These are phyloP conservation scores for Mallotus nudiflorus DNA, from an alignment of 345 rosid species.

Conservation along the genomic window DNA sequence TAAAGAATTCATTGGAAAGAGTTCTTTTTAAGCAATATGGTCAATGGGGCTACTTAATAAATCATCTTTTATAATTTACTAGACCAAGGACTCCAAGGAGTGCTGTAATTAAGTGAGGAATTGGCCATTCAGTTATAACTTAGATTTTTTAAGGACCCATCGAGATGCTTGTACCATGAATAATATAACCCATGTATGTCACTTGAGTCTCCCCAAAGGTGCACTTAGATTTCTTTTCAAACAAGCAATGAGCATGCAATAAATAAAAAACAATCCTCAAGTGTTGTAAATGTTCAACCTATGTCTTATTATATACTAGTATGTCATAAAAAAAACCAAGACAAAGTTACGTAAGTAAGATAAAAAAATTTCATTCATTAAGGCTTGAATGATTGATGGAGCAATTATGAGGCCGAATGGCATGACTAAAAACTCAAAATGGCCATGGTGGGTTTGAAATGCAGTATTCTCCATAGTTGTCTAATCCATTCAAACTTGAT, in stretches of 20 bases:
- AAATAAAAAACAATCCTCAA: too few species aligned
- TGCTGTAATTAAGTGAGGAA: rapidly evolving
- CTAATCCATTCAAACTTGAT: background rate
- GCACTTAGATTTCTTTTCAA: background rate
- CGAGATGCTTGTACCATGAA: rapidly evolving
- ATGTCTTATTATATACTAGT: background rate
- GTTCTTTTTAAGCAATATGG: background rate
- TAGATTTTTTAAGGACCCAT: background rate
- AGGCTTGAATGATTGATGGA: background rate
- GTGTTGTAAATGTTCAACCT: background rate
- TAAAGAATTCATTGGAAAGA: background rate
- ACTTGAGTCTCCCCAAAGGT: background rate
- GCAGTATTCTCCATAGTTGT: background rate
- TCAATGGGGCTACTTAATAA: background rate
- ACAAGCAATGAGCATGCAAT: rapidly evolving
- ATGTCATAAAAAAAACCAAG: background rate
- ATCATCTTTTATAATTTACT: background rate
- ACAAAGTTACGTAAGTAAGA: background rate
- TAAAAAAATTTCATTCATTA: background rate
- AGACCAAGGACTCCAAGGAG: background rate
- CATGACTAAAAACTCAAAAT: background rate
- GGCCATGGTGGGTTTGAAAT: background rate
- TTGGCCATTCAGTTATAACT: background rate
- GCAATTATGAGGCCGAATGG: background rate
- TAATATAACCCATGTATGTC: background rate